phyloP scores from a whole-genome alignment of 2,329 filamentous ascomycete genomes.

The Claviceps sp. region DNA sequence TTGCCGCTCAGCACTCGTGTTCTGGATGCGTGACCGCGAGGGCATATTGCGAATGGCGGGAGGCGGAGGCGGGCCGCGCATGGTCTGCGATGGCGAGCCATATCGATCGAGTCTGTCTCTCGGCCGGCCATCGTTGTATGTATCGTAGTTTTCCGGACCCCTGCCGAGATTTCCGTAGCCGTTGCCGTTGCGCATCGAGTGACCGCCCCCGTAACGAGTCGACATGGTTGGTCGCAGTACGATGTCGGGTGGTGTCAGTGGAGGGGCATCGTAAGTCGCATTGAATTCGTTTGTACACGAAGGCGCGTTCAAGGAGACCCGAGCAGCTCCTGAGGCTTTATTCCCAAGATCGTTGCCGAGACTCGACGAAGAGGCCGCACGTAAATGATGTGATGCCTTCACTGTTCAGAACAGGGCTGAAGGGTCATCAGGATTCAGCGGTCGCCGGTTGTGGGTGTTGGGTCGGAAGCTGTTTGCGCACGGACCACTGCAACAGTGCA shows the following conservation, averaged over 20 bases:
- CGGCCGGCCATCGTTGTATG: conserved; percentile 27
- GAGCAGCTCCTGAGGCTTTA: too few species aligned
- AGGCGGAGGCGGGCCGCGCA: conserved; percentile 15
- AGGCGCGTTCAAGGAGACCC: background rate
- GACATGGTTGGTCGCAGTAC: conserved; percentile 27
- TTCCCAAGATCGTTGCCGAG: too few species aligned
- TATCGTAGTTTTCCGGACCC: conserved; percentile 35
- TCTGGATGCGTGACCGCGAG: conserved; percentile 23
- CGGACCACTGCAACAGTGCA: background rate
- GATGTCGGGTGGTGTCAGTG: background rate
- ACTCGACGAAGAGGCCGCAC: too few species aligned
- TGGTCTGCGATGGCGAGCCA: conserved; percentile 22
- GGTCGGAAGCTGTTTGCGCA: background rate
- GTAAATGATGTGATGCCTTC: background rate
- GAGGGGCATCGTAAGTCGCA: conserved; percentile 8
- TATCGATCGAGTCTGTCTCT: conserved; percentile 31
- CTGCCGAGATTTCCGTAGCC: conserved; percentile 30
- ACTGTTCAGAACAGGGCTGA: too few species aligned
- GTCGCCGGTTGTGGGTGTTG: too few species aligned
- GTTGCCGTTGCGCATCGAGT: conserved; percentile 24
- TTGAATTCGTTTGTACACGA: background rate
- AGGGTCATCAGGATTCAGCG: too few species aligned
- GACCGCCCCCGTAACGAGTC: conserved; percentile 30
- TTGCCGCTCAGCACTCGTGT: conserved; percentile 40
- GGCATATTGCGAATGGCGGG: conserved; percentile 20